These are phyloP conservation scores for Geotrichum ghanense DNA, from an alignment of 805 yeast genomes.

Conservation along the genomic window DNA sequence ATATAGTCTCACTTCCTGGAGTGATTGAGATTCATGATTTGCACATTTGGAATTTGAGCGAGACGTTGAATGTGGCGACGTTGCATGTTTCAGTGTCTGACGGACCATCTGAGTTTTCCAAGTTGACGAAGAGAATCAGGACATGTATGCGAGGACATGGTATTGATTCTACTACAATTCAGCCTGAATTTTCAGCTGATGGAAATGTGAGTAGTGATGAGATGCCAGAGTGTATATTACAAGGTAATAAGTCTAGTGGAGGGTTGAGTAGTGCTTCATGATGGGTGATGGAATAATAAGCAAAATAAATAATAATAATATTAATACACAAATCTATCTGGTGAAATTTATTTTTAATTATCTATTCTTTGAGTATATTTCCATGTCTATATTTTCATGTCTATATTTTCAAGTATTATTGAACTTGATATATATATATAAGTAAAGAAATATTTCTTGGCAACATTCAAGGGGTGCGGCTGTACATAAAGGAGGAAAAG, in stretches of 20 bases:
- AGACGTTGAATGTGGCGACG: slow-evolving; percentile 75
- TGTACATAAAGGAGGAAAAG: no score
- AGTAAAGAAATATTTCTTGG: no score
- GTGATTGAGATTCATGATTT: slow-evolving; percentile 86
- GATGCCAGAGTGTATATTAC: not conserved
- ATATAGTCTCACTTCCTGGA: slow-evolving; percentile 55
- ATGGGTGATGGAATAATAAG: no score
- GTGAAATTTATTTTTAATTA: no score
- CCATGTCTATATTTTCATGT: no score
- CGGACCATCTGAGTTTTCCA: slow-evolving; percentile 53
- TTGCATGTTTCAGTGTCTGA: slow-evolving; percentile 69
- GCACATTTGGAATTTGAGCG: slow-evolving; percentile 94
- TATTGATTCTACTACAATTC: slow-evolving; percentile 88
- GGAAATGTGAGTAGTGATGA: not conserved
- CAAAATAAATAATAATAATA: no score
- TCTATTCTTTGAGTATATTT: no score
- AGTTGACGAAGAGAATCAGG: slow-evolving; percentile 66
- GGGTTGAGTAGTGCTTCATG: slow-evolving; percentile 1
- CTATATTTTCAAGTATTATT: no score
- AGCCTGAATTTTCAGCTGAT: slow-evolving; percentile 61
- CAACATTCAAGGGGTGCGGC: no score
- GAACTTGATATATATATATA: no score
- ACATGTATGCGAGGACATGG: slow-evolving; percentile 73
- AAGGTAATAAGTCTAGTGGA: slow-evolving; percentile 2
- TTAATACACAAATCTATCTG: no score